Base-by-base conservation (phyloP, 2,329 filamentous ascomycete species). In the Basipetospora chlamydospora region DNA sequence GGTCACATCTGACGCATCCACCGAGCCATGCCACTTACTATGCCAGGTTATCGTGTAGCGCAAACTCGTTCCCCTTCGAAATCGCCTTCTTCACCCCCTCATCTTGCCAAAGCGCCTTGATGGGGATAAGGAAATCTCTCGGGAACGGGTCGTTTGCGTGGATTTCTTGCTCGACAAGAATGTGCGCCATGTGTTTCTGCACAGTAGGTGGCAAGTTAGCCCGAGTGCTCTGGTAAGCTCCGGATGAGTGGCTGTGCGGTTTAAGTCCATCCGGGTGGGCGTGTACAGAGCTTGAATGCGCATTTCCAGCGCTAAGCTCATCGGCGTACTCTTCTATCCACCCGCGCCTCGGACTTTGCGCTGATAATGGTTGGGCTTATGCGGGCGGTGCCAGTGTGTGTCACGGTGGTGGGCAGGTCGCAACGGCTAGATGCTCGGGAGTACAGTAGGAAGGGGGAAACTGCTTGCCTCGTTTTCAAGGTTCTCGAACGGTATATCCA, bases 1-100 rank as follows among this genome's bases (percentile, higher is more conserved):
- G n/a, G n/a, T n/a, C n/a, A n/a, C n/a, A n/a, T n/a, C n/a, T n/a
- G n/a, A n/a, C n/a, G n/a, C n/a, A n/a, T n/a, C n/a, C n/a, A n/a
- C n/a, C n/a, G n/a, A n/a, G n/a, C n/a, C n/a, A n/a, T 18, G 23
- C 21, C 15, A 64, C 82, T 51, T 64, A 95, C 86, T 95, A 98
- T 60, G 77, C 76, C 46, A 96, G 61, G 52, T 96, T 96, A 63
- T 96, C 90, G 56, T 96, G 87, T 34, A 96, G 70, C 13, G 90
- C 88, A 59, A 88, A 96, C 62, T 95, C 88, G 56, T 96, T 94
- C 47, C 90, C 90, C 59, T 90, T 88, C 34, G 77, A 68, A 45
- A 96, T 90, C n/a, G 86, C 85, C 49, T 76, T 66, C 55, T 85
- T 84, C 37, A 96, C 82, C 41, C 87, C 86, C 28, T 61, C 64